Evolutionary conservation across 352 stramenopile genomes (phyloP), one percentile per base, ranked within the genome.

Genomic region (Pseudoperonospora humuli): DNA sequence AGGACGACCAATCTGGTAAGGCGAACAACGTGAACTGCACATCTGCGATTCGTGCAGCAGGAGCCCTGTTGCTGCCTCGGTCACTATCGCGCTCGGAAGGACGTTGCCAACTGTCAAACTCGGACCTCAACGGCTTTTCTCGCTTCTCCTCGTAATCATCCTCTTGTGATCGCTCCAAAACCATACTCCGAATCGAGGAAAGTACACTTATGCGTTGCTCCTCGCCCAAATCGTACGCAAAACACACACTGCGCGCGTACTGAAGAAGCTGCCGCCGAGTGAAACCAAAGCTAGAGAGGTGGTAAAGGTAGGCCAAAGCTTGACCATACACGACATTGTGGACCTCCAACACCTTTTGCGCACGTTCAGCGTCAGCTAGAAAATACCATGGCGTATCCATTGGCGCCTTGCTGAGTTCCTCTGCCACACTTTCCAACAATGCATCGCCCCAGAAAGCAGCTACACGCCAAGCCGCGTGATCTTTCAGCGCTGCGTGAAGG

Each of bases 291-390:
- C 73, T 76, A 26, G 71, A 65, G 19, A 92, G 64, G 51, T 89
- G 82, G 54, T 85, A 85, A 11, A 88, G 32, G 39, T 86, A 88
- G 9, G 80, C 74, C 27, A 64, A 79, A 3, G 70, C 64, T 54
- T 92, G 80, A 5, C 76, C 80, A 51, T 80, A 87, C 0, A 92
- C 71, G 20, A 86, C 51, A 45, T 88, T 85, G 62, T 92, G 80
- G 9, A 89, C 63, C 4, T 80, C 61, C 6, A 89, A 43, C 21
- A 92, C 77, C 23, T 85, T 70, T 50, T 84, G 67, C n/a, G 65
- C 57, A 6, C 80, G 77, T 23, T 89, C 76, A 21, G 61, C 35
- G 19, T 63, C 59, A 1, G 62, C 20, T 7, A 86, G 52, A 19
- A 77, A 77, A 54, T 87, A 84, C 80, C 80, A 92, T 18, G 75